Evolutionary conservation across 2,329 filamentous ascomycete species (phyloP), one percentile per base, ranked within the genome.

Genomic region (Curvularia eragrostidis): DNA sequence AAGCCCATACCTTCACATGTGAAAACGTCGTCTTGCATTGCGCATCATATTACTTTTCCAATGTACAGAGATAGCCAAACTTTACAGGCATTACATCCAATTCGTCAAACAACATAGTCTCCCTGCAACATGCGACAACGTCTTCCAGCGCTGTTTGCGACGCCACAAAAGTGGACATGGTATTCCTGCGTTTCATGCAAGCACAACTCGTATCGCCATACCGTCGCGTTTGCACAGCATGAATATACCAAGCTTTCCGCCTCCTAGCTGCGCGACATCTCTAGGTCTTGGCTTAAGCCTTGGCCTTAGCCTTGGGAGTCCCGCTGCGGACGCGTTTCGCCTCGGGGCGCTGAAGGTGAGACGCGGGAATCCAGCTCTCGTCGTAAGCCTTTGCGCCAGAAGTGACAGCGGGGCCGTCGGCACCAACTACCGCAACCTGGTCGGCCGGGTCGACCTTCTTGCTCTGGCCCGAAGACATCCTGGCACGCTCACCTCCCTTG

Each of bases 361-460:
- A 87, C 62, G 88, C 87, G 28, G 93, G 93, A 70, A 97, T 97
- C 93, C 94, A 97, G 82, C 89, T 91, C 82, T 94, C 89, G 72
- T 97, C 93, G 79, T 93, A 96, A 60, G 84, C 84, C 81, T 91
- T 91, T 60, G 88, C 83, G 58, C 88, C 86, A 63, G 86, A 87
- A 55, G 89, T 85, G 56, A 88, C 86, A 62, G 87, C 87, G 48
- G 89, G 84, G 55, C 87, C 87, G 78, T 92, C 90, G 62, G 87
- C 85, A 62, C 89, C 89, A 38, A 89, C 86, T 48, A 90, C 86
- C 38, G 84, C 80, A 69, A 82, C 77, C 75, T 85, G 84, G 51
- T 84, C 82, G 44, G 79, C 77, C 48, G 83, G 82, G 55, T 90
- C 88, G 60, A 83, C 82, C 81, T 90, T 90, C 84, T 91, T 91